These are phyloP conservation scores for Eragrostis nindensis DNA, from an alignment of 176 grass and related monocot species.

Conservation along the genomic window DNA sequence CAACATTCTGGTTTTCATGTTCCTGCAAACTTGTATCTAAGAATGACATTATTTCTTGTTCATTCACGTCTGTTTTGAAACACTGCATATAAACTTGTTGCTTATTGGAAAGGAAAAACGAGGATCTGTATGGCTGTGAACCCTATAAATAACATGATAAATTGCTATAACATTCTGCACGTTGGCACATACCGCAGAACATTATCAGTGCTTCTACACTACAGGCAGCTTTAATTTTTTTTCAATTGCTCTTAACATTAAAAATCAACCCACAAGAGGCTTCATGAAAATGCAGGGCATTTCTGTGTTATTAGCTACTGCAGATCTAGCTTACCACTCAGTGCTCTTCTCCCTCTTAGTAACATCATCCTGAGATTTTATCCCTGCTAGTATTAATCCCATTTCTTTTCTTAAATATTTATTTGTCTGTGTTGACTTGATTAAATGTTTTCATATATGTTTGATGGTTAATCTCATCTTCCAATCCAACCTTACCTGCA, in stretches of 20 bases:
- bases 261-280: not conserved
- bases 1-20: not conserved
- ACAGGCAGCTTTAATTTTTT: not conserved
- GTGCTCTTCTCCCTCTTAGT: not conserved
- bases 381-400: not conserved
- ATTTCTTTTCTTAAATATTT: not conserved
- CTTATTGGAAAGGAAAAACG: not conserved
- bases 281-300: not conserved
- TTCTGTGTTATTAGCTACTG: not conserved
- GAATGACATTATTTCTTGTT: not conserved
- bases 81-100: not conserved
- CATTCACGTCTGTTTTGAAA: not conserved
- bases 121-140: not conserved
- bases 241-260: slow-evolving; percentile 9
- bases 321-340: slow-evolving; percentile 4
- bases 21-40: not conserved
- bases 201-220: not conserved
- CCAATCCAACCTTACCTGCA: slow-evolving; percentile 37
- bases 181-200: too few species aligned
- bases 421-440: not conserved
- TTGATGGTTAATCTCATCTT: slow-evolving; percentile 22
- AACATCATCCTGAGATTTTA: slow-evolving; percentile 10
- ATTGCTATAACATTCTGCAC: not conserved
- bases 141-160: not conserved
- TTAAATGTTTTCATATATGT: not conserved